Conservation (phyloP, 371 early-diverging fungal species). For the Syncephalastrum sp. region DNA sequence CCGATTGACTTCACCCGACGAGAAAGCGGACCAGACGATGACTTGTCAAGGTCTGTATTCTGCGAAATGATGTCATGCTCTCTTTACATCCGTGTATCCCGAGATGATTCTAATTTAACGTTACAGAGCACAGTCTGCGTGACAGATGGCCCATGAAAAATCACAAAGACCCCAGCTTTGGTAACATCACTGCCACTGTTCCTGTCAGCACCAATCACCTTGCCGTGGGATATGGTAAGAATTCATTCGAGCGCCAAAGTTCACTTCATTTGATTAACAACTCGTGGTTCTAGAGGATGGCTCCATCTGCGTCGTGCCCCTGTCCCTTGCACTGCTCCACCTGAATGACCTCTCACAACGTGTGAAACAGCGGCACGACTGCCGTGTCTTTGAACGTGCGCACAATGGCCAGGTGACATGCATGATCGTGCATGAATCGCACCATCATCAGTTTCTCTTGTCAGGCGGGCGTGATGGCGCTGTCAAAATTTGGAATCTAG, state of each 20-base stretch:
- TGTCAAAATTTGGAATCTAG: slow-evolving; percentile 75
- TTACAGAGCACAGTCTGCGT: slow-evolving; percentile 6
- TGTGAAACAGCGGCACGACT: slow-evolving; percentile 17
- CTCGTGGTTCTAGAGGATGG: slow-evolving; percentile 43
- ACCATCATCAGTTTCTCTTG: slow-evolving; percentile 53
- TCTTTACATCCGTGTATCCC: background rate
- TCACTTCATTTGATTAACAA: background rate
- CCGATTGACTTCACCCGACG: no score
- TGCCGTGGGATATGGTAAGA: slow-evolving; percentile 58
- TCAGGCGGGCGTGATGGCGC: slow-evolving; percentile 70
- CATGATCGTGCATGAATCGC: slow-evolving; percentile 53
- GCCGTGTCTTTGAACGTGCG: slow-evolving; percentile 39
- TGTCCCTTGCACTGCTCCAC: slow-evolving; percentile 46
- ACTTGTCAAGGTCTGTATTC: background rate
- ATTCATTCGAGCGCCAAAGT: background rate
- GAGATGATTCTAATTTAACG: background rate
- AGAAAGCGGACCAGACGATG: background rate
- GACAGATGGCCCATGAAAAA: slow-evolving; percentile 38
- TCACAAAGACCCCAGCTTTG: slow-evolving; percentile 25
- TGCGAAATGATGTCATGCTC: background rate
- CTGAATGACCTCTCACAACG: slow-evolving; percentile 27
- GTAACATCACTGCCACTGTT: slow-evolving; percentile 44
- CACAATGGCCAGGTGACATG: slow-evolving; percentile 59
- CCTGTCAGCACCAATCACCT: slow-evolving; percentile 52
- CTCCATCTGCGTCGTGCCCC: slow-evolving; percentile 46